phyloP scores from a whole-genome alignment of 805 yeast species.

The Metschnikowia proteae region DNA sequence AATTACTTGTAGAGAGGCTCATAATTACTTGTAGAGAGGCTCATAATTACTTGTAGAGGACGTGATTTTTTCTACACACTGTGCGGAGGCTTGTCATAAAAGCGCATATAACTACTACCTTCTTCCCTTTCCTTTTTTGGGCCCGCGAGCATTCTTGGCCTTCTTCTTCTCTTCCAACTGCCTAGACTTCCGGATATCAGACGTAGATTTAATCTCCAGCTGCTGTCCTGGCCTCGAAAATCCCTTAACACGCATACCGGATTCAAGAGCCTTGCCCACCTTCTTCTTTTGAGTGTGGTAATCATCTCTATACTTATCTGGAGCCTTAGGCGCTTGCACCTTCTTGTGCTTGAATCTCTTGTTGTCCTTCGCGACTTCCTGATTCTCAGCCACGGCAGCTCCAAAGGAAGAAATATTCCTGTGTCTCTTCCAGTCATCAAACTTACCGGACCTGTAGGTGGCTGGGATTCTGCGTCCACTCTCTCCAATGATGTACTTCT shows the following conservation, averaged over 20 bases:
- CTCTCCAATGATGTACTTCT: conserved; percentile 89
- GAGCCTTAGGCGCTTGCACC: conserved; percentile 76
- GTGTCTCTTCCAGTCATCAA: conserved; percentile 84
- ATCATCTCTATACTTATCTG: conserved; percentile 90
- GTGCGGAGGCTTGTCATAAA: too few species aligned
- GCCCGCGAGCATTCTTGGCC: conserved; percentile 84
- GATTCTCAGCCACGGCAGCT: conserved; percentile 14
- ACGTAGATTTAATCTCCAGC: conserved; percentile 63
- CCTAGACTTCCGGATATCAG: conserved; percentile 77
- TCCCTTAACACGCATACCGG: conserved; percentile 72
- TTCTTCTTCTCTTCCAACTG: conserved; percentile 62
- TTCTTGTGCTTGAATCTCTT: conserved; percentile 67
- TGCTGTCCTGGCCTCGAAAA: conserved; percentile 44
- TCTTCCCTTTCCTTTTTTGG: conserved; percentile 22
- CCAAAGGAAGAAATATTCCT: conserved; percentile 50
- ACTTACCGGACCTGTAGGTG: conserved; percentile 82
- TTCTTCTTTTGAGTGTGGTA: conserved; percentile 76
- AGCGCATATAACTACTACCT: neutral
- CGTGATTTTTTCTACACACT: too few species aligned
- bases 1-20: too few species aligned
- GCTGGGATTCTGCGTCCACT: conserved; percentile 93
- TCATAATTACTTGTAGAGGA: too few species aligned
- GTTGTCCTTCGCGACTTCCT: conserved; percentile 24
- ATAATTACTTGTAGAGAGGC: neutral
- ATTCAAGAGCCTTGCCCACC: conserved; percentile 72